These are phyloP conservation scores for Lachnellula cervina DNA, from an alignment of 2,329 filamentous ascomycete genomes.

Conservation along the genomic window DNA sequence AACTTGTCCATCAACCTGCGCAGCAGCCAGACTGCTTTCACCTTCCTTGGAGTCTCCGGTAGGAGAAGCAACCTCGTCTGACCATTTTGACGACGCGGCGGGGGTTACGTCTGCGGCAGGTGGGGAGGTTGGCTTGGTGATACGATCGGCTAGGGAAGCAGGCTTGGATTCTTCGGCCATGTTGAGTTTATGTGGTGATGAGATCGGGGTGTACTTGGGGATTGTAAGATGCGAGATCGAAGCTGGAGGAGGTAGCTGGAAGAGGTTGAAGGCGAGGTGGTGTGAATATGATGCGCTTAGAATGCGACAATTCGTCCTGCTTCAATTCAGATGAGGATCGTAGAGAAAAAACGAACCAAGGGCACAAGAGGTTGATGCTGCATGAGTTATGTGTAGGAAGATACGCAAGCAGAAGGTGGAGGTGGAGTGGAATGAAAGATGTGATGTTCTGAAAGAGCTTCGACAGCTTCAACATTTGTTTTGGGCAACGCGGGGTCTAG, in stretches of 20 bases:
- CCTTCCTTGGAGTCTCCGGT: constrained; percentile 10
- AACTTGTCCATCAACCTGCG: constrained; percentile 43
- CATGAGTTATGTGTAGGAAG: background rate
- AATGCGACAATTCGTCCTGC: background rate
- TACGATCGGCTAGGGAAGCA: constrained; percentile 43
- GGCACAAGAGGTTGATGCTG: background rate
- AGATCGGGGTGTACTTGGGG: background rate
- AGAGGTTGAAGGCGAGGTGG: background rate
- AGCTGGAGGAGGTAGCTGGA: background rate
- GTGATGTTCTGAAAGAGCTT: background rate
- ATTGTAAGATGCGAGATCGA: background rate
- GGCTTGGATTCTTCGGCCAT: constrained; percentile 21
- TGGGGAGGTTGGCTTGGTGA: constrained; percentile 35
- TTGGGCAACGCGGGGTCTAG: background rate
- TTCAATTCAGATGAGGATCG: background rate
- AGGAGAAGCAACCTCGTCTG: constrained; percentile 36
- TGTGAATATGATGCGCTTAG: background rate
- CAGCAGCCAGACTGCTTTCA: constrained; percentile 10
- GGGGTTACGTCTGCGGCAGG: constrained; percentile 15
- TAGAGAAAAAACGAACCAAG: background rate
- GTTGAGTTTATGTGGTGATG: background rate
- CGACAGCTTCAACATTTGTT: background rate
- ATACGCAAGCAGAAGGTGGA: background rate
- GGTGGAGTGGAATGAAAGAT: background rate
- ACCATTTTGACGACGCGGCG: constrained; percentile 33